Evolutionary conservation across 352 stramenopile species (phyloP).

Genomic region (Pythium brassicae): DNA sequence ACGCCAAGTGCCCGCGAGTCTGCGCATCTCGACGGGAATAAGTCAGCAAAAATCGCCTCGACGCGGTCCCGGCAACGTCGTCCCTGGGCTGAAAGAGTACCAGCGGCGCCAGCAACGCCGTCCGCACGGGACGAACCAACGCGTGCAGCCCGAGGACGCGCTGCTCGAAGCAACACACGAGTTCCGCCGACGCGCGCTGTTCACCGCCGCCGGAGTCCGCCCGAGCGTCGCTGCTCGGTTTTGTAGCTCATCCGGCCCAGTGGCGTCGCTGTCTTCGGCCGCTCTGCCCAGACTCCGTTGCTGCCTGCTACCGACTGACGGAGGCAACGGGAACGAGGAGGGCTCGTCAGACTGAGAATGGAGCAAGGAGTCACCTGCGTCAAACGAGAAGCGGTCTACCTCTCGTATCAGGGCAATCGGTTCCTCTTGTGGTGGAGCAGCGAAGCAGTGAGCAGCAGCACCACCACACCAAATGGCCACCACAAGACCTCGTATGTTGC

Average conservation of each 20-base stretch:
- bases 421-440: too few relatives aligned
- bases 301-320: not conserved
- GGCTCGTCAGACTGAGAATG: not conserved
- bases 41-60: too few relatives aligned
- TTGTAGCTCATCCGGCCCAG: not conserved
- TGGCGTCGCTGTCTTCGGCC: not conserved
- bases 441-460: too few relatives aligned
- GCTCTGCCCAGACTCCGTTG: not conserved
- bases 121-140: not conserved
- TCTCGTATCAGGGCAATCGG: too few relatives aligned
- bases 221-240: not conserved
- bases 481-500: too few relatives aligned
- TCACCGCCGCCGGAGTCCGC: not conserved
- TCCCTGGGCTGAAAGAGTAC: too few relatives aligned
- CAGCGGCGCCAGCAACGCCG: not conserved
- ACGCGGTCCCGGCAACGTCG: too few relatives aligned
- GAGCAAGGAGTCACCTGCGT: too few relatives aligned
- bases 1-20: not conserved
- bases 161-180: not conserved
- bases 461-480: too few relatives aligned
- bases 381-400: too few relatives aligned
- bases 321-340: not conserved
- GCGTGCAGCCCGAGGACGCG: too few relatives aligned
- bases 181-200: not conserved
- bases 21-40: not conserved